Base-by-base conservation (phyloP, 176 grass and related monocot genomes). In the Oryza officinalis region DNA sequence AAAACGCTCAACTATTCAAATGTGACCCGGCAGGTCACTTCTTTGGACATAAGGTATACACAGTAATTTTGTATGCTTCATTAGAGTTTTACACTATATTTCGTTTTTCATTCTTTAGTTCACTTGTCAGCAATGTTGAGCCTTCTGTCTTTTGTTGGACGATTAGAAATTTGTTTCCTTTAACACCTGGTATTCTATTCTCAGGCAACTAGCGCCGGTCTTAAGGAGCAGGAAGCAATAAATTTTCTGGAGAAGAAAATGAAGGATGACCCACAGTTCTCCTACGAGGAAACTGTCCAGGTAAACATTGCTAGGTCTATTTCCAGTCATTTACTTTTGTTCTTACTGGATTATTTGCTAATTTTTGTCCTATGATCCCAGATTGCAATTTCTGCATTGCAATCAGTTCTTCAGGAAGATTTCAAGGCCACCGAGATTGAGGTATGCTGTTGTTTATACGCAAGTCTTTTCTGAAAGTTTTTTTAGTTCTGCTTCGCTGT, bases 181-280 rank as follows among this genome's bases (percentile, higher is more conserved):
- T 77, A 77, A n/a, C 66, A 76, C 27, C n/a, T 35, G 2, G 49
- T 64, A 69, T 79, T 59, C 60, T 70, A 33, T 77, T 17, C 80
- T 52, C 72, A 98, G 96, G 96, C 96, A 79, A 98, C 96, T 31
- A 98, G 93, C 83, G 91, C 96, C n/a, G 96, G 96, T n/a, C 87
- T 98, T 67, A 98, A 98, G 66, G 96, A 98, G 83, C 96, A 96
- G 86, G 96, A 98, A 94, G 96, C 96, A 68, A 98, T 98, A 68
- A 98, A 98, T 83, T 98, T 98, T 86, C 87, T 98, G 70, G 96
- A 98, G 90, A 98, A 98, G 89, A 98, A 98, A 98, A 98, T 96
- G 93, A 98, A 98, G 85, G 94, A 94, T 71, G 87, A 92, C 25
- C 93, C 93, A 1, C 23, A 85, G 64, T 92, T 98, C 81, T 83